Base-by-base conservation (phyloP, 2,329 filamentous ascomycete species). In the Ophiocordyceps camponoti-saundersi region DNA sequence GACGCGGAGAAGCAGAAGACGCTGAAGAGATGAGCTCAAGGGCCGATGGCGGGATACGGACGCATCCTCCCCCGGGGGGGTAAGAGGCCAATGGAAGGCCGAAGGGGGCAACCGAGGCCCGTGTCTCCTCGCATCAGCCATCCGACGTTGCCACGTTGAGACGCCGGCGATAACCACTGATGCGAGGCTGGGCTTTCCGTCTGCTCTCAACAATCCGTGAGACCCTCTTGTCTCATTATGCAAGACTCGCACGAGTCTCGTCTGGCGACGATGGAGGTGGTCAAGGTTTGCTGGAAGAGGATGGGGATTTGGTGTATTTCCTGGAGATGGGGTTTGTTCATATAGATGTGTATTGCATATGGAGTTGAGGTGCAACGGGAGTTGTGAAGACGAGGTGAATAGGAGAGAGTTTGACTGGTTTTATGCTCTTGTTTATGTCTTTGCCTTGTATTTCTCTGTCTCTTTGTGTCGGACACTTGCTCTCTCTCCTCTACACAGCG, bases 1-100 rank as follows among this genome's bases (percentile, higher is more conserved):
- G 85, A 92, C 70, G 92, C 88, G 1, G 89, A 95, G 76, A 98
- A 98, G 76, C 90, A 81, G 62, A 81, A 79, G 70, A 81, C 76
- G 6, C 53, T 81, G 56, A 82, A 81, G 67, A 65, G 77, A 59
- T 80, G 26, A 43, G 23, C 8, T 8, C 8, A 8, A 4, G 34
- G 30, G 30, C 11, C 13, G 30, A 32, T 32, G 30, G 11, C 11
- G 11, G 15, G 3, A 15, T 15, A 32, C 11, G 15, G 30, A 32
- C 3, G 30, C 30, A 13, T 32, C 8, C n/a, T n/a, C n/a, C n/a
- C n/a, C n/a, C n/a, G 7, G 13, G 34, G 13, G 34, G 7, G 13
- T 6, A 30, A 6, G 6, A 30, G 29, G 29, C 6, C 29, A 6
- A 30, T 6, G 30, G 30, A 3, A 32, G 39, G 18, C 39, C 39